These are phyloP conservation scores for Aspergillus saccharolyticus DNA, from an alignment of 495 filamentous ascomycete genomes.

Conservation along the genomic window DNA sequence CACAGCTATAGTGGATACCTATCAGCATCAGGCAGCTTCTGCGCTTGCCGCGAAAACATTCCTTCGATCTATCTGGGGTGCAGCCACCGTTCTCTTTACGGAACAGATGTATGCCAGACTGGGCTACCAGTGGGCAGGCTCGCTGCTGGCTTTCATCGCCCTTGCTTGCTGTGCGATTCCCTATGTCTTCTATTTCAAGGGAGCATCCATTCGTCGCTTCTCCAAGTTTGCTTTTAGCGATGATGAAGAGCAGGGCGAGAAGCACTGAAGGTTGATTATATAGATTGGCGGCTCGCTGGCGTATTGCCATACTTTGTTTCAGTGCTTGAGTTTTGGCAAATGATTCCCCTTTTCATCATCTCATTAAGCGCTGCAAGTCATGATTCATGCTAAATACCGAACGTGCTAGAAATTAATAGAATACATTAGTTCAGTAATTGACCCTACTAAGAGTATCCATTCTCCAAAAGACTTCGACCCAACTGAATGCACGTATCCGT, in stretches of 20 bases:
- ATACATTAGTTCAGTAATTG: too few relatives aligned
- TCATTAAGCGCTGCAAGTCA: not conserved
- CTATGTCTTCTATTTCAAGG: slow-evolving; percentile 70
- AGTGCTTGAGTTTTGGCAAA: not conserved
- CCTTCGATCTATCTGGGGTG: slow-evolving; percentile 75
- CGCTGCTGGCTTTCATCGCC: slow-evolving; percentile 64
- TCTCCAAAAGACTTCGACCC: too few relatives aligned
- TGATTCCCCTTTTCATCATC: not conserved
- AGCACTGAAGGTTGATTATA: slow-evolving; percentile 14
- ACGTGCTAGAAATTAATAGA: too few relatives aligned
- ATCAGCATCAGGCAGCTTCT: slow-evolving; percentile 79
- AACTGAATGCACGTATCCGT: too few relatives aligned
- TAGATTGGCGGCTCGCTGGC: not conserved
- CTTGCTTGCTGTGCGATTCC: slow-evolving; percentile 73
- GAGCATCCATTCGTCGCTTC: slow-evolving; percentile 57
- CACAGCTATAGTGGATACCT: slow-evolving; percentile 59
- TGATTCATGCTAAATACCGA: too few relatives aligned
- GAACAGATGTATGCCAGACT: slow-evolving; percentile 72
- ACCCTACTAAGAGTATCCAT: too few relatives aligned
- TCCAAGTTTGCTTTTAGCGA: slow-evolving; percentile 63
- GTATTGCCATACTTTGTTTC: too few relatives aligned
- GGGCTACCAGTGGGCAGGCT: slow-evolving; percentile 70
- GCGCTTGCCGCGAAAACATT: slow-evolving; percentile 83
- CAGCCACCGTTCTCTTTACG: slow-evolving; percentile 69
- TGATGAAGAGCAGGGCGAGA: slow-evolving; percentile 39